Conservation (phyloP, 768 basidiomycete species). For the Panaeolus cyanescens region DNA sequence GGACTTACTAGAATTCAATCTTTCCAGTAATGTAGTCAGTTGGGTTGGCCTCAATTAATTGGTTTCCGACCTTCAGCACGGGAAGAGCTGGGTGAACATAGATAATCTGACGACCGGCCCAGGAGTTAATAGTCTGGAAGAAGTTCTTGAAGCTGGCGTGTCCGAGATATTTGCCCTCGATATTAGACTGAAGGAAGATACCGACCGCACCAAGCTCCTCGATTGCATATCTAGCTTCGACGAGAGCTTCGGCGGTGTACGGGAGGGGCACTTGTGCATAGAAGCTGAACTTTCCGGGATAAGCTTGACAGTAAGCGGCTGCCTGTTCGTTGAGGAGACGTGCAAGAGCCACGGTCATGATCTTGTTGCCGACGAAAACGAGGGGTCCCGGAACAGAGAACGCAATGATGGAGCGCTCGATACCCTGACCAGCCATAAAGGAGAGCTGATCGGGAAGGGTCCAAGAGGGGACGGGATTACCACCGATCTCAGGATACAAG, state of each 20-base stretch:
- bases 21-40: conserved; percentile 32
- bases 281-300: conserved; percentile 31
- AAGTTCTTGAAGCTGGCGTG: conserved; percentile 27
- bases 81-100: conserved; percentile 35
- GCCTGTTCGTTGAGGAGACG: conserved; percentile 38
- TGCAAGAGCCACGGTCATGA: conserved; percentile 32
- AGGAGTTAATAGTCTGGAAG: conserved; percentile 31
- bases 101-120: conserved; percentile 27
- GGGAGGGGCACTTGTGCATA: conserved; percentile 37
- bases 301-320: conserved; percentile 30
- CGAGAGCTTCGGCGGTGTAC: conserved; percentile 32
- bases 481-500: conserved; percentile 27
- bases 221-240: conserved; percentile 32
- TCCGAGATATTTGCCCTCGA: conserved; percentile 36
- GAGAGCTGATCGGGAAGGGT: conserved; percentile 24
- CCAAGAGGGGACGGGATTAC: conserved; percentile 33
- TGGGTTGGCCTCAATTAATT: conserved; percentile 33
- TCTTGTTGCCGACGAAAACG: conserved; percentile 28
- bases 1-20: conserved; percentile 35
- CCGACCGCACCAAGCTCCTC: conserved; percentile 34
- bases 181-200: conserved; percentile 31
- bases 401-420: conserved; percentile 28
- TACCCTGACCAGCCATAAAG: conserved; percentile 35
- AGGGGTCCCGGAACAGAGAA: conserved; percentile 35
- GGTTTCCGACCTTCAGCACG: conserved; percentile 24